Evolutionary conservation across 345 rosid genomes (phyloP).

Genomic region (Eucalyptus globulus): DNA sequence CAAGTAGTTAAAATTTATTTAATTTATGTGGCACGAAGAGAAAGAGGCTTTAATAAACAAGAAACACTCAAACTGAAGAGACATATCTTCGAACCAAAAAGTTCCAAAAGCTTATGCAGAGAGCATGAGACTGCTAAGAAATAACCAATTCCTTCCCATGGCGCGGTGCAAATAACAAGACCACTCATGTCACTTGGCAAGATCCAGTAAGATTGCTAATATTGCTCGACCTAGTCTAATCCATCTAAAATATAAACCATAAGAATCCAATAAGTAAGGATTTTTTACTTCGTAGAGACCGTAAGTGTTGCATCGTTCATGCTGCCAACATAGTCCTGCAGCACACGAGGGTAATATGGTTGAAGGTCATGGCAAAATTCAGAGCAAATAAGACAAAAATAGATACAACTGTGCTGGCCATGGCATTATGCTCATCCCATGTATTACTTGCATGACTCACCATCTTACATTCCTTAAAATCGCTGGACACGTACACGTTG

Average conservation of each 20-base stretch:
- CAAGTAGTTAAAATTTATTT: not conserved
- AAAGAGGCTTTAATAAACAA: not conserved
- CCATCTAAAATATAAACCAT: not conserved
- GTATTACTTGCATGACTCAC: slow-evolving; percentile 44
- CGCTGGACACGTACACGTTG: slow-evolving; percentile 68
- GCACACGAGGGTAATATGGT: not conserved
- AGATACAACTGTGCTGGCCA: slow-evolving; percentile 68
- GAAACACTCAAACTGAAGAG: not conserved
- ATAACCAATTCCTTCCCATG: not conserved
- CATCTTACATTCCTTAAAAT: slow-evolving; percentile 72
- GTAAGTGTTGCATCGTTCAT: slow-evolving; percentile 45
- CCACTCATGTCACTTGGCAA: not conserved
- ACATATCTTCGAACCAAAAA: not conserved
- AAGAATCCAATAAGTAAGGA: not conserved
- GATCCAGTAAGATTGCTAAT: rapidly evolving
- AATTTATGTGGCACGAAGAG: not conserved
- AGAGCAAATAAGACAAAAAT: not conserved
- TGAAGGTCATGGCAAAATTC: not conserved
- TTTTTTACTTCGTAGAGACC: slow-evolving; percentile 57
- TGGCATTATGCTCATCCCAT: slow-evolving; percentile 74
- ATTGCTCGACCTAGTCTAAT: not conserved
- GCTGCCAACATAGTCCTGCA: slow-evolving; percentile 77
- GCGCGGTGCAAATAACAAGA: not conserved
- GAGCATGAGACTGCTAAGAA: not conserved
- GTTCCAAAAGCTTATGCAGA: not conserved